Conservation (phyloP, 2,329 filamentous ascomycete genomes). For the Drechslerella dactyloides region DNA sequence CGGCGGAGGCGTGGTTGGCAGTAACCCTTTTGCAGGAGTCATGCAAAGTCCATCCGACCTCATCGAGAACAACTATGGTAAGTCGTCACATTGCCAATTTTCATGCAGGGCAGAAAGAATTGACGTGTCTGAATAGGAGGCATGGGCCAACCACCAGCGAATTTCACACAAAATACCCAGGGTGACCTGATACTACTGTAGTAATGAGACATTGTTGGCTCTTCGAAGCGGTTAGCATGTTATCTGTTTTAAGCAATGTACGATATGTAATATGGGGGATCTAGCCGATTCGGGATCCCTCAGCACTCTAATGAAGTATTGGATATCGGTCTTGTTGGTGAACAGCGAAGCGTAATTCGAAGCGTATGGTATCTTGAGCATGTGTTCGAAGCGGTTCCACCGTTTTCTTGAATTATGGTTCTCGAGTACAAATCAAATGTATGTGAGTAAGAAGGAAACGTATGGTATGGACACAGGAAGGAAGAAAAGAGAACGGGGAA, state of each 20-base stretch:
- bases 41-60: slow-evolving; percentile 49
- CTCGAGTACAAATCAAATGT: slow-evolving; percentile 45
- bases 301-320: not conserved
- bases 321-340: slow-evolving; percentile 7
- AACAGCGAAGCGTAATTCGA: not conserved
- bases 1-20: slow-evolving; percentile 41
- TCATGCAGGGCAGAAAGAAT: not conserved
- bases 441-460: slow-evolving; percentile 34
- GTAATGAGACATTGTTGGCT: not conserved
- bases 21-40: slow-evolving; percentile 46
- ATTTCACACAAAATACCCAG: slow-evolving; percentile 45
- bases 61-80: slow-evolving; percentile 49
- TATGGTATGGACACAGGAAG: slow-evolving; percentile 49
- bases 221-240: slow-evolving; percentile 9
- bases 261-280: slow-evolving; percentile 28
- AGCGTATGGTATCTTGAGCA: not conserved
- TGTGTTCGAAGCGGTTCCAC: slow-evolving; percentile 30
- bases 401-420: slow-evolving; percentile 30
- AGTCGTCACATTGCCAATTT: not conserved
- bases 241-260: slow-evolving; percentile 24
- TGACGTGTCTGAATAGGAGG: slow-evolving; percentile 17
- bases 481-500: slow-evolving; percentile 46
- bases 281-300: not conserved
- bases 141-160: slow-evolving; percentile 35
- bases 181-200: slow-evolving; percentile 47